Evolutionary conservation across 2,329 filamentous ascomycete species (phyloP), one percentile per base, ranked within the genome.

Genomic region (Colletotrichum sp.): DNA sequence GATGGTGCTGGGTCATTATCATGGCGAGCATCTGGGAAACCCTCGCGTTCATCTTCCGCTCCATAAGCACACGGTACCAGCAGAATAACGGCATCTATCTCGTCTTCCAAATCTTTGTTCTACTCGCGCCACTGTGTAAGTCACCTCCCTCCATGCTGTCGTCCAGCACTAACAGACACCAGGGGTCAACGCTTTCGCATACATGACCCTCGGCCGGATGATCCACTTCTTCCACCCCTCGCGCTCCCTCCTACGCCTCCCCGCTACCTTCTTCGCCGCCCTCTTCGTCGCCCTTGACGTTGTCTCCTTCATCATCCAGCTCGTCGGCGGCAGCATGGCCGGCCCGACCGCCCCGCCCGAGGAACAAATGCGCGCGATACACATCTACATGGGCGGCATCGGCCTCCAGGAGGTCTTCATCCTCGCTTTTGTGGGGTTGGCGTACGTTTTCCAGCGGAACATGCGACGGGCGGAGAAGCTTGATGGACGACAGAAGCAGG

Each of bases 331-430:
- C 0, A 80, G 79, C 22, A 80, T 81, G 78, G 77, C 79, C 8
- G 74, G 78, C 7, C 80, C 81, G 8, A 78, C 76, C 0, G 74
- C 83, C 0, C 78, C 82, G 0, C 76, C 80, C 0, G 78, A 80
- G 3, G 79, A 80, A 8, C 80, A 82, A 28, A 75, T 81, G 32
- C 77, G 71, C 25, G 85, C 82, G 2, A 83, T 87, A 1, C 82
- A 86, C 66, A 82, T 88, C 74, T 74, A 90, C 80, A 91, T 89
- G 87, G 88, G 86, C 13, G 89, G 89, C 1, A 88, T 91, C 18
- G 88, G 86, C 0, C 79, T 90, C 0, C 89, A 91, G 76, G 82
- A 90, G 76, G 79, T 87, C 34, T 89, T 89, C 73, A 88, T 90
- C 70, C 74, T 90, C 4, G 66, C 86, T n/a, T 89, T 91, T 75